Conservation (phyloP, 345 rosid species). For the Aethionema arabicum region DNA sequence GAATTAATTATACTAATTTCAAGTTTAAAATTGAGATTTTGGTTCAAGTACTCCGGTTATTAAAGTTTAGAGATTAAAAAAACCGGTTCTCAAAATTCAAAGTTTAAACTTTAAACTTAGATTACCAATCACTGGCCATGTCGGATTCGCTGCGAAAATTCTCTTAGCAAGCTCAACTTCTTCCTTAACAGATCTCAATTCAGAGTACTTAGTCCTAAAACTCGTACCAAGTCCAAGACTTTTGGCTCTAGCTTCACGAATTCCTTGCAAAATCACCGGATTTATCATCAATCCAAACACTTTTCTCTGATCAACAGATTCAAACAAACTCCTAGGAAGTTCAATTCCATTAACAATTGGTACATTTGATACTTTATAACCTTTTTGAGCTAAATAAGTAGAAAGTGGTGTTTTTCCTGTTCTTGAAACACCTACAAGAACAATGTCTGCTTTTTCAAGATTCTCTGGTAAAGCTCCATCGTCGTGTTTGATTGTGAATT, state of each 20-base stretch:
- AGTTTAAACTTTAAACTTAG: too few relatives aligned
- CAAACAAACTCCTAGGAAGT: conserved; percentile 62
- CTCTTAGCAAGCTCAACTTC: conserved; percentile 67
- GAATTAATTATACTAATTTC: too few relatives aligned
- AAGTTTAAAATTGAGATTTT: too few relatives aligned
- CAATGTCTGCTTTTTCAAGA: conserved; percentile 63
- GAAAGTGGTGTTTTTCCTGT: conserved; percentile 88
- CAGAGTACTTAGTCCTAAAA: conserved; percentile 60
- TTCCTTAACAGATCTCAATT: conserved; percentile 65
- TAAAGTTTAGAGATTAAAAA: too few relatives aligned
- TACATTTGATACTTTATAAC: conserved; percentile 81
- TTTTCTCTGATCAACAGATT: conserved; percentile 57
- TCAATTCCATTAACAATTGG: conserved; percentile 73
- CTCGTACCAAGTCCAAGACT: conserved; percentile 59
- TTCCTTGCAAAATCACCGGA: conserved; percentile 67
- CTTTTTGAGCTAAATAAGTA: conserved; percentile 77
- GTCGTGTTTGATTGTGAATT: conserved; percentile 88
- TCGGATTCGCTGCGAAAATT: conserved; percentile 71
- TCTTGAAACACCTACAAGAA: conserved; percentile 82
- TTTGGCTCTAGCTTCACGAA: conserved; percentile 72
- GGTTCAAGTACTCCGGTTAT: too few relatives aligned
- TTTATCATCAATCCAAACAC: conserved; percentile 75
- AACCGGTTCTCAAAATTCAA: too few relatives aligned
- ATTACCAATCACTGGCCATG: conserved; percentile 86
- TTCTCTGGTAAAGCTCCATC: conserved; percentile 80